These are phyloP conservation scores for Capsicum rhomboideum DNA, from an alignment of 257 asterid genomes.

Conservation along the genomic window DNA sequence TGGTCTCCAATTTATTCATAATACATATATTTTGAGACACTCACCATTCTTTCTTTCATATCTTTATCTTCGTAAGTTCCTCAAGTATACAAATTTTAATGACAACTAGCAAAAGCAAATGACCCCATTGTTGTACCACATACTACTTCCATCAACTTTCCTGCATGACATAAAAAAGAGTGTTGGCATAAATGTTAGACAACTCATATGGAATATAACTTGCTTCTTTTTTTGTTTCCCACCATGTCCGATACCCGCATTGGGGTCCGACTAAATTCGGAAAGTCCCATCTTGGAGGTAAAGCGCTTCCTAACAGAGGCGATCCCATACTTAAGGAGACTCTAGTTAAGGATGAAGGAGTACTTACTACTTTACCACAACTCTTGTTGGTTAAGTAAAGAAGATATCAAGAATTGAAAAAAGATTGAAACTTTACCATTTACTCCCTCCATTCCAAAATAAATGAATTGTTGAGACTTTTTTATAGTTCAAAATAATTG, in stretches of 20 bases:
- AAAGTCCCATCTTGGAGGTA: no score
- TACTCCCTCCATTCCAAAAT: no score
- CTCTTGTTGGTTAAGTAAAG: neutral
- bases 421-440: neutral
- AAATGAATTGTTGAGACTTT: no score
- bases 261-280: neutral
- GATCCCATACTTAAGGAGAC: no score
- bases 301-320: no score
- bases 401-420: neutral
- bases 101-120: slow-evolving; percentile 73
- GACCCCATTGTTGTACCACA: slow-evolving; percentile 63
- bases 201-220: neutral
- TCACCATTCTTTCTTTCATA: slow-evolving; percentile 25
- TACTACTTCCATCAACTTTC: slow-evolving; percentile 79
- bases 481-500: no score
- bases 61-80: slow-evolving; percentile 3
- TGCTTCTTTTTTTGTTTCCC: neutral
- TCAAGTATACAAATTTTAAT: slow-evolving; percentile 24
- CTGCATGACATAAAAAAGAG: slow-evolving; percentile 28
- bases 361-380: neutral
- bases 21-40: neutral
- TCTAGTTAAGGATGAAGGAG: neutral
- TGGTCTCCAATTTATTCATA: neutral
- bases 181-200: neutral
- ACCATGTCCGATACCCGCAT: neutral